A percentile compares a stretch with the other conserved stretches of the same genome.
phyloP scores from a whole-genome alignment of 2,329 filamentous ascomycete genomes.

The Fusarium secorum region DNA sequence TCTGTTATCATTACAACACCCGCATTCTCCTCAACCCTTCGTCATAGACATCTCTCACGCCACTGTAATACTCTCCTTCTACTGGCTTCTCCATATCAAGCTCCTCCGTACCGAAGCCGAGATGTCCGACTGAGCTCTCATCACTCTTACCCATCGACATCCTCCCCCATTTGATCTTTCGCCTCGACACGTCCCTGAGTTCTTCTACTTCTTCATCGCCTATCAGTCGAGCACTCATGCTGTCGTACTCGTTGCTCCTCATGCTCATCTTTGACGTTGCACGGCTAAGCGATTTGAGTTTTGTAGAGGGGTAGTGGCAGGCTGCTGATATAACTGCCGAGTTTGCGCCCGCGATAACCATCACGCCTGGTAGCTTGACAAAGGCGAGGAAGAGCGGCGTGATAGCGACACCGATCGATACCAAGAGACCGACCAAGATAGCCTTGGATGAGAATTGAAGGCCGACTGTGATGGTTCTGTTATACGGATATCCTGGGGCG shows the following conservation, averaged over 20 bases:
- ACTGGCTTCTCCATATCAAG: slow-evolving; percentile 11
- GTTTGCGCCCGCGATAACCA: slow-evolving; percentile 20
- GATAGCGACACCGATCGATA: slow-evolving; percentile 4
- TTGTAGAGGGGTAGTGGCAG: slow-evolving; percentile 11
- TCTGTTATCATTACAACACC: neutral
- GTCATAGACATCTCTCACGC: neutral
- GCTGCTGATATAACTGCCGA: slow-evolving; percentile 31
- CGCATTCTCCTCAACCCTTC: neutral
- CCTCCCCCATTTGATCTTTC: slow-evolving; percentile 25
- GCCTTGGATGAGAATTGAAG: slow-evolving; percentile 24
- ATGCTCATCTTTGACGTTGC: neutral
- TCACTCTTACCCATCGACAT: slow-evolving; percentile 11
- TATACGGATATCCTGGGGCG: neutral
- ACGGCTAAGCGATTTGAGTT: neutral
- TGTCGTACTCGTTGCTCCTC: neutral
- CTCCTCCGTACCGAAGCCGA: slow-evolving; percentile 30
- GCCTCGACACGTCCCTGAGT: neutral
- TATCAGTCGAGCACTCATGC: neutral
- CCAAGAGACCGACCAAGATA: neutral
- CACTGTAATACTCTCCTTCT: slow-evolving; percentile 28
- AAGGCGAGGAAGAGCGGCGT: slow-evolving; percentile 10
- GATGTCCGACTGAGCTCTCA: slow-evolving; percentile 13
- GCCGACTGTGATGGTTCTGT: neutral
- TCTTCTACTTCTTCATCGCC: neutral
- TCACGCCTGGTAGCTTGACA: slow-evolving; percentile 18